phyloP scores from a whole-genome alignment of 495 filamentous ascomycete genomes.

The Penicillium daleae region DNA sequence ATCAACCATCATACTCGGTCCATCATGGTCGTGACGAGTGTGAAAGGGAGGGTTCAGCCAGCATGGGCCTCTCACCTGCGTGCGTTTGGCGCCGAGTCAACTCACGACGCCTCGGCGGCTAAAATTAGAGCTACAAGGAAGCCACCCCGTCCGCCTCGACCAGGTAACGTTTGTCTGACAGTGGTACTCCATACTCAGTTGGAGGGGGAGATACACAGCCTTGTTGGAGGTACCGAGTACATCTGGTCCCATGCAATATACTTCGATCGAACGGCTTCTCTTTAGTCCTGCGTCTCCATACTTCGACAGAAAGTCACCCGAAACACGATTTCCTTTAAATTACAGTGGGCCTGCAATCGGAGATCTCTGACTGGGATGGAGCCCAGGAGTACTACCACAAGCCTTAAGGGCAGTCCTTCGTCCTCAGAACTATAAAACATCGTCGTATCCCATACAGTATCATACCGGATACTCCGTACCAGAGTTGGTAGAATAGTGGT shows the following conservation, averaged over 20 bases:
- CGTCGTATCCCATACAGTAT: background rate
- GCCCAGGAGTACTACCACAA: background rate
- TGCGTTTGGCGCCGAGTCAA: slow-evolving; percentile 44
- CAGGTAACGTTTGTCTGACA: background rate
- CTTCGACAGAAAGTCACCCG: background rate
- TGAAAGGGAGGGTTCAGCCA: slow-evolving; percentile 19
- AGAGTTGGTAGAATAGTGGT: too few species aligned
- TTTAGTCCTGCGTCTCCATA: too few species aligned
- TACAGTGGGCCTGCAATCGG: slow-evolving; percentile 29
- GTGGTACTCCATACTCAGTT: background rate
- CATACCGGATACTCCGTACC: background rate
- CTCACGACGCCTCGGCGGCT: slow-evolving; percentile 41
- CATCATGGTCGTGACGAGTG: background rate
- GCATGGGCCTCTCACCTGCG: slow-evolving; percentile 39
- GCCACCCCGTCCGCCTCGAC: slow-evolving; percentile 4
- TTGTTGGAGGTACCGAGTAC: background rate
- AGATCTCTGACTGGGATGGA: slow-evolving; percentile 23
- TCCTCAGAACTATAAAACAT: background rate
- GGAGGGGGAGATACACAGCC: background rate
- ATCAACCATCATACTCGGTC: background rate
- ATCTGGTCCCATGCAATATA: background rate
- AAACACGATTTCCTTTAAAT: slow-evolving; percentile 12
- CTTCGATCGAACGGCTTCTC: background rate
- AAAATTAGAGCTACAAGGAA: slow-evolving; percentile 46
- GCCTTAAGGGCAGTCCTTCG: background rate